Percentiles rank a stretch among this genome's conserved stretches.
Evolutionary conservation across 495 filamentous ascomycete species (phyloP).

Genomic region (Hypomontagnella monticulosa): DNA sequence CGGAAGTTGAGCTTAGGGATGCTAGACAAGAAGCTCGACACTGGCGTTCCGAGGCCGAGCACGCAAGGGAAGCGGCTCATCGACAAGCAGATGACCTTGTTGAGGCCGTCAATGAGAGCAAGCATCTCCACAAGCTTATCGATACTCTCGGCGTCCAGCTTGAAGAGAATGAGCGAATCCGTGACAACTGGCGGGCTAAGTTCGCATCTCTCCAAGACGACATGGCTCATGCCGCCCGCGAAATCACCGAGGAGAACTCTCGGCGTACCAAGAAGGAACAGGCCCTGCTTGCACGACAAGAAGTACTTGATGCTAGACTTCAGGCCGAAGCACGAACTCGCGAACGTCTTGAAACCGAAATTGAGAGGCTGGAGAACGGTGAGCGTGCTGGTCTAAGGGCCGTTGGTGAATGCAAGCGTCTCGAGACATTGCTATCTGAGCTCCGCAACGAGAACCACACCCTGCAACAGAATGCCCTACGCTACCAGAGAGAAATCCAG

Average conservation of each 20-base stretch:
- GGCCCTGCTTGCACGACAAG: slow-evolving; percentile 75
- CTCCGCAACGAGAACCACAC: slow-evolving; percentile 75
- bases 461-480: slow-evolving; percentile 69
- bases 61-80: slow-evolving; percentile 51
- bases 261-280: slow-evolving; percentile 77
- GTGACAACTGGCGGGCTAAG: slow-evolving; percentile 80
- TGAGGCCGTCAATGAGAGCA: slow-evolving; percentile 55
- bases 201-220: slow-evolving; percentile 85
- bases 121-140: slow-evolving; percentile 70
- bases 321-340: slow-evolving; percentile 80
- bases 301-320: slow-evolving; percentile 79
- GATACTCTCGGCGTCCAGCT: slow-evolving; percentile 76
- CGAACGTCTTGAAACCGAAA: slow-evolving; percentile 81
- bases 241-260: slow-evolving; percentile 83
- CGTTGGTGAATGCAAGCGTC: slow-evolving; percentile 64
- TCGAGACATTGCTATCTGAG: slow-evolving; percentile 71
- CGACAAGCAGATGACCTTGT: slow-evolving; percentile 54
- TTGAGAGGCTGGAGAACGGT: slow-evolving; percentile 77
- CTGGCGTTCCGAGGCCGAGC: slow-evolving; percentile 61
- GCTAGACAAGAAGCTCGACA: slow-evolving; percentile 57
- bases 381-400: slow-evolving; percentile 73
- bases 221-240: slow-evolving; percentile 77
- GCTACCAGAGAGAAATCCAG: slow-evolving; percentile 83
- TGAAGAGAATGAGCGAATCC: slow-evolving; percentile 81
- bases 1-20: slow-evolving; percentile 60